A percentile compares a stretch with the other conserved stretches of the same genome.
These are phyloP conservation scores for Candida berthetii DNA, from an alignment of 805 yeast genomes.

Conservation along the genomic window DNA sequence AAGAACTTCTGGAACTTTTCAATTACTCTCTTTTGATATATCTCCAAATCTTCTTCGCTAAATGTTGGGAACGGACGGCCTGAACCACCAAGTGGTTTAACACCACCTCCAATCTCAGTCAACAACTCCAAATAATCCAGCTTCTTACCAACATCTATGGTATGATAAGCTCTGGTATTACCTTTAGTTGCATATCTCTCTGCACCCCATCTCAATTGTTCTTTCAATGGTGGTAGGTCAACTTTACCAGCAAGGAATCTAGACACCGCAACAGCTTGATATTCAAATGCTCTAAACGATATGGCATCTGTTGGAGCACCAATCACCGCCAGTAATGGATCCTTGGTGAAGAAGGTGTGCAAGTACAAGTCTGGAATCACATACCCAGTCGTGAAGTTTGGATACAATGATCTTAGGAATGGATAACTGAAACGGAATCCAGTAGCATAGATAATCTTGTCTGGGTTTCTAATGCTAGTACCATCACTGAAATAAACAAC, in stretches of 20 bases:
- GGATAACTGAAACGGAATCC: slow-evolving; percentile 63
- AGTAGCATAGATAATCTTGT: slow-evolving; percentile 58
- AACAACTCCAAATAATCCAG: slow-evolving; percentile 20
- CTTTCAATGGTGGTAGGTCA: slow-evolving; percentile 21
- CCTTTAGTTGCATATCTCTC: slow-evolving; percentile 23
- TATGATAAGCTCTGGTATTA: slow-evolving; percentile 23
- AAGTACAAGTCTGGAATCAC: slow-evolving; percentile 24
- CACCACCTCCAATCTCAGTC: slow-evolving; percentile 22
- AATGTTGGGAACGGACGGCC: slow-evolving; percentile 20
- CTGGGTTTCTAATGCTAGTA: slow-evolving; percentile 33
- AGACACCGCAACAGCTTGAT: slow-evolving; percentile 31
- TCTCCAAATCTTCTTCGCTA: slow-evolving; percentile 22
- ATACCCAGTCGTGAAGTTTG: slow-evolving; percentile 21
- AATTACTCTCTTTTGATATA: slow-evolving; percentile 1
- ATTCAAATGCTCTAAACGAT: slow-evolving; percentile 34
- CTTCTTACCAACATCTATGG: slow-evolving; percentile 28
- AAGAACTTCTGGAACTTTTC: slow-evolving; percentile 22
- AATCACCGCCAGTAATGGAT: slow-evolving; percentile 27
- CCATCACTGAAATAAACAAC: slow-evolving; percentile 40
- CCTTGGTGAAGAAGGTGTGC: slow-evolving; percentile 26
- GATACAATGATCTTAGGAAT: slow-evolving; percentile 28
- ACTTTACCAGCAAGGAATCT: slow-evolving; percentile 26
- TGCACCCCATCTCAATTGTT: slow-evolving; percentile 25
- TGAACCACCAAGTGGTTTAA: slow-evolving; percentile 6
- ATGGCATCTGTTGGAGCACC: slow-evolving; percentile 33